phyloP scores from a whole-genome alignment of 768 basidiomycete genomes.

The Mycena venus region DNA sequence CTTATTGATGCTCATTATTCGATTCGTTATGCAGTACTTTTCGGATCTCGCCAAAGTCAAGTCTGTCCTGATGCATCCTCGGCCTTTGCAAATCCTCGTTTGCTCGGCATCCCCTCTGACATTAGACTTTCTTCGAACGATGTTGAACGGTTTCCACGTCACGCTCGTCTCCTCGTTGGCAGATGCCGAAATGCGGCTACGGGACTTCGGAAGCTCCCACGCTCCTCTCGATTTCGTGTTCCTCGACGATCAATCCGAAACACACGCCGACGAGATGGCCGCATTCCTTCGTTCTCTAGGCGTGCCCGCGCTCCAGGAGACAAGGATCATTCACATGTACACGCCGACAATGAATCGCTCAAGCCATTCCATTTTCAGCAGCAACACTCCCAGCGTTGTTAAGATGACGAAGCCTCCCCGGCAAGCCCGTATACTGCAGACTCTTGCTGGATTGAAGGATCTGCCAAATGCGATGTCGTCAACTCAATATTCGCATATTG shows the following conservation, averaged over 20 bases:
- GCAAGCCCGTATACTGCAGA: slow-evolving; percentile 69
- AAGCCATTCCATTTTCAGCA: slow-evolving; percentile 65
- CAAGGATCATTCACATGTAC: slow-evolving; percentile 79
- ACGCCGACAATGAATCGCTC: slow-evolving; percentile 76
- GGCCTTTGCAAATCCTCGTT: slow-evolving; percentile 64
- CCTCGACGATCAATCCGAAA: slow-evolving; percentile 76
- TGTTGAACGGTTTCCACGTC: slow-evolving; percentile 69
- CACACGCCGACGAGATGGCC: slow-evolving; percentile 68
- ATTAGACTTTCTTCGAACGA: slow-evolving; percentile 64
- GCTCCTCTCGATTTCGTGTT: slow-evolving; percentile 72
- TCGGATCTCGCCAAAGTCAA: slow-evolving; percentile 63
- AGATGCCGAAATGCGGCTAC: slow-evolving; percentile 60
- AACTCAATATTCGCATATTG: slow-evolving; percentile 50
- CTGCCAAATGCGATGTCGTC: slow-evolving; percentile 59
- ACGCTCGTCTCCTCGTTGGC: slow-evolving; percentile 58
- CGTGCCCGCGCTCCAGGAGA: slow-evolving; percentile 57
- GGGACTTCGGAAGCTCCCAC: slow-evolving; percentile 42
- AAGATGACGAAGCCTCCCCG: slow-evolving; percentile 83
- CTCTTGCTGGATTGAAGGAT: slow-evolving; percentile 71
- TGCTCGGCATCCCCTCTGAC: slow-evolving; percentile 69
- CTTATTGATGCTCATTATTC: slow-evolving; percentile 16
- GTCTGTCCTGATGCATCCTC: slow-evolving; percentile 60
- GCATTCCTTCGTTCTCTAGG: slow-evolving; percentile 59
- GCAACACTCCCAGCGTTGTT: slow-evolving; percentile 65
- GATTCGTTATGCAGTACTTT: slow-evolving; percentile 49